Conservation (phyloP, 768 basidiomycete species). For the Pleurotus tuber-regium region DNA sequence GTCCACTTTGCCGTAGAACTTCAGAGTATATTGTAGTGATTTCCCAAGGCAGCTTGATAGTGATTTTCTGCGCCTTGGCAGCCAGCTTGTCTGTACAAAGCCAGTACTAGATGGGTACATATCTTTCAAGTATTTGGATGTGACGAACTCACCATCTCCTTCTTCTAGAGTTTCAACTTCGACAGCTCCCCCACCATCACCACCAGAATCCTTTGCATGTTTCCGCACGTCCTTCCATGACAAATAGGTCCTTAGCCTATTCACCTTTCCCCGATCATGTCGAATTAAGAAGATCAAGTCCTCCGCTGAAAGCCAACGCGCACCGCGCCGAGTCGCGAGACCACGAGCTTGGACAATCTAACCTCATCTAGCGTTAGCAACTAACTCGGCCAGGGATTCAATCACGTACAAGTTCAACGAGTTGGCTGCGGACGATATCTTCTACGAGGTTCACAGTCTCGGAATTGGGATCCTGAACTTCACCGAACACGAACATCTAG, state of each 20-base stretch:
- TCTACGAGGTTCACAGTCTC: conserved; percentile 95
- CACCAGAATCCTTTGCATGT: conserved; percentile 88
- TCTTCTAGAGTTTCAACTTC: conserved; percentile 86
- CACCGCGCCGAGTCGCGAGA: conserved; percentile 77
- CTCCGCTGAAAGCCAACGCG: conserved; percentile 85
- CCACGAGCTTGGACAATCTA: conserved; percentile 90
- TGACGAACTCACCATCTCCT: conserved; percentile 60
- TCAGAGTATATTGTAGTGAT: conserved; percentile 90
- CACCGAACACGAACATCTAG: conserved; percentile 97
- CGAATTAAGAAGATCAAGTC: conserved; percentile 97
- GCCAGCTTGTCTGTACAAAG: conserved; percentile 63
- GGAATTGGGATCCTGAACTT: conserved; percentile 84
- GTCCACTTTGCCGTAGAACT: conserved; percentile 68
- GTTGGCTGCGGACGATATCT: conserved; percentile 87
- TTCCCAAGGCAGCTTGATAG: conserved; percentile 96
- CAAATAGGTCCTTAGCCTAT: conserved; percentile 87
- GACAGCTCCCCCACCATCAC: conserved; percentile 74
- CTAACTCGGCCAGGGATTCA: neutral
- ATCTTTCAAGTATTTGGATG: too few relatives aligned
- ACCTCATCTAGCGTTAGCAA: neutral
- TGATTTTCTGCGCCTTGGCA: conserved; percentile 87
- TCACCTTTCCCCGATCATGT: conserved; percentile 91
- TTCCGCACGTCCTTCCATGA: conserved; percentile 98
- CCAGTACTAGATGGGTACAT: neutral
- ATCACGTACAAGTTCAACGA: conserved; percentile 76